phyloP scores from a whole-genome alignment of 2,329 filamentous ascomycete species.

The Nannizziopsis barbatae region DNA sequence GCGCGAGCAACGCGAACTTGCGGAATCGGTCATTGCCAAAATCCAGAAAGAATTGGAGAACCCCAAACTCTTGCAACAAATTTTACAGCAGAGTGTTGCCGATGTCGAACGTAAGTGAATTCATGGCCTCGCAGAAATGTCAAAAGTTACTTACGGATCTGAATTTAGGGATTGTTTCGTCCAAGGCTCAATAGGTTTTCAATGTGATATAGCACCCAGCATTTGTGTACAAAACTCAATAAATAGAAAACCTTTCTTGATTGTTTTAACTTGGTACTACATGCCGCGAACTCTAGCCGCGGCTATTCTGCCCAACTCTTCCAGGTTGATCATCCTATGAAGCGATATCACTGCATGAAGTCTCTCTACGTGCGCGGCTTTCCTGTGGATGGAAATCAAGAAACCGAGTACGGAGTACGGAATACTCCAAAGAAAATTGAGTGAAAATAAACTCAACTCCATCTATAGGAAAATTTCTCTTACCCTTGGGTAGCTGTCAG shows the following conservation, averaged over 20 bases:
- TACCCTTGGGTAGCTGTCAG: too few relatives aligned
- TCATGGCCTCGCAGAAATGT: background rate
- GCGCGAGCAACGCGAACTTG: slow-evolving; percentile 93
- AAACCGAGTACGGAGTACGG: too few relatives aligned
- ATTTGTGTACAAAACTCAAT: slow-evolving; percentile 11
- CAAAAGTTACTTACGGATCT: slow-evolving; percentile 14
- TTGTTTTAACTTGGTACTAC: background rate
- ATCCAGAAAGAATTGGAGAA: slow-evolving; percentile 98
- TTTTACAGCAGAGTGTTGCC: slow-evolving; percentile 88
- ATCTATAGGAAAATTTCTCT: too few relatives aligned
- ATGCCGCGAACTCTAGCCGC: background rate
- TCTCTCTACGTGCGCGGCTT: too few relatives aligned
- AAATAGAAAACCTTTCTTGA: slow-evolving; percentile 6
- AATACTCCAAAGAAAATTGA: too few relatives aligned
- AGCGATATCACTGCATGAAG: background rate
- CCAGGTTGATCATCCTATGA: background rate
- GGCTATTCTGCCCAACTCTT: background rate
- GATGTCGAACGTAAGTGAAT: slow-evolving; percentile 79
- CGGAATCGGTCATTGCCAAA: slow-evolving; percentile 87
- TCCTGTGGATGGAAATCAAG: too few relatives aligned
- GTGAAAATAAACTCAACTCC: too few relatives aligned
- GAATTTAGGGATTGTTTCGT: slow-evolving; percentile 14
- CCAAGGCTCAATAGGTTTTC: slow-evolving; percentile 16
- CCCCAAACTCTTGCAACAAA: slow-evolving; percentile 94
- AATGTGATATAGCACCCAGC: slow-evolving; percentile 1